phyloP scores from a whole-genome alignment of 306 rosid genomes.

The Rosa lucieae region DNA sequence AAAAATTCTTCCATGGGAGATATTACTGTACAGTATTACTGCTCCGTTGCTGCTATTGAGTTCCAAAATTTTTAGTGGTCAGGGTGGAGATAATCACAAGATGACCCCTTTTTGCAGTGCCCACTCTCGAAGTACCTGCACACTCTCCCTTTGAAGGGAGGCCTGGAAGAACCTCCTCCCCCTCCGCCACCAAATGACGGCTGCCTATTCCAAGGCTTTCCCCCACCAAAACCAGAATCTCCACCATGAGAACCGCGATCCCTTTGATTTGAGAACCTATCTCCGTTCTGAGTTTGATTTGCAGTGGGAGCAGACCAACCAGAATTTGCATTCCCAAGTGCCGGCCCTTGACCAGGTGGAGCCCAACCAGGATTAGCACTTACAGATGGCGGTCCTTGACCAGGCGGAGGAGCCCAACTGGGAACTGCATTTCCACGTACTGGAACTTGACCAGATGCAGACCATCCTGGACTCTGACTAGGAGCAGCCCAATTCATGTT shows the following conservation, averaged over 20 bases:
- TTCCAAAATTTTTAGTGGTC: slow-evolving; percentile 38
- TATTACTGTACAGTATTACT: slow-evolving; percentile 74
- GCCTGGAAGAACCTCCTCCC: slow-evolving; percentile 70
- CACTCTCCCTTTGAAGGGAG: slow-evolving; percentile 69
- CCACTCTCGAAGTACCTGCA: slow-evolving; percentile 86
- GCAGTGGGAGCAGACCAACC: slow-evolving; percentile 55
- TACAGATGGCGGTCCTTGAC: slow-evolving; percentile 54
- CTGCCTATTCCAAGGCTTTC: slow-evolving; percentile 77
- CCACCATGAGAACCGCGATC: slow-evolving; percentile 59
- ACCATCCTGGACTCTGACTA: slow-evolving; percentile 63
- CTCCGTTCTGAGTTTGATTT: slow-evolving; percentile 58
- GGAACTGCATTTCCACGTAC: slow-evolving; percentile 60
- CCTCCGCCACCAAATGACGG: slow-evolving; percentile 60
- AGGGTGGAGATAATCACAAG: slow-evolving; percentile 77
- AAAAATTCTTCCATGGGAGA: slow-evolving; percentile 37
- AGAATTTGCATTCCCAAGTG: slow-evolving; percentile 56
- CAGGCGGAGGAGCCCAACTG: slow-evolving; percentile 69
- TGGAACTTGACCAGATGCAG: slow-evolving; percentile 47
- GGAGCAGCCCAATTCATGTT: slow-evolving; percentile 61
- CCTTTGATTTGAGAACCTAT: slow-evolving; percentile 59
- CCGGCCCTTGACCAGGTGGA: slow-evolving; percentile 53
- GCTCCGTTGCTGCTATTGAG: slow-evolving; percentile 30
- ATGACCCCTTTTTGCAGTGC: slow-evolving; percentile 83
- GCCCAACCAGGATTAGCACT: slow-evolving; percentile 54
- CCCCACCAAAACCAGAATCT: slow-evolving; percentile 66